Conservation (phyloP, 78 protist genomes). For the Dictyostelium firmibasis region DNA sequence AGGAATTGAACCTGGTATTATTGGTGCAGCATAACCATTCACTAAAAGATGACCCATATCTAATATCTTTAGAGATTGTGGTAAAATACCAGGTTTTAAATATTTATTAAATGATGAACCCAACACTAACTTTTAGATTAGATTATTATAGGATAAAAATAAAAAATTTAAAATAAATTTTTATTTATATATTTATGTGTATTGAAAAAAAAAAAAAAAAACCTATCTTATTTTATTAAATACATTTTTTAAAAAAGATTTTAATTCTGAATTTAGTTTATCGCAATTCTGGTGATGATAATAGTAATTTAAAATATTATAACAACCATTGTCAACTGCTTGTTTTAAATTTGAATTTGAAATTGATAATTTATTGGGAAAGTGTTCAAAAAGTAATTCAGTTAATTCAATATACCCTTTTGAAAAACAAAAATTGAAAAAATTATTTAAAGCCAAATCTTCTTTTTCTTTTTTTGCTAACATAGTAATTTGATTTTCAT, state of each 20-base stretch:
- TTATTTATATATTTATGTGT: no score
- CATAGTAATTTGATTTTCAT: no score
- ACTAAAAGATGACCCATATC: not conserved
- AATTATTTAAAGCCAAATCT: not conserved
- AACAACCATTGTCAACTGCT: not conserved
- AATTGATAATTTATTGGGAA: not conserved
- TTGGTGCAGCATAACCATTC: not conserved
- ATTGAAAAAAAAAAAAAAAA: no score
- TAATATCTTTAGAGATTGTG: not conserved
- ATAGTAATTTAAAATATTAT: not conserved
- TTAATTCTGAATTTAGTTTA: not conserved
- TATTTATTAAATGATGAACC: not conserved
- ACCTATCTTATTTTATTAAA: not conserved
- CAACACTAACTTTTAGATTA: not conserved
- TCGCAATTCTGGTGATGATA: not conserved
- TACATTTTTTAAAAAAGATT: not conserved
- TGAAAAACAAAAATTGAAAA: not conserved
- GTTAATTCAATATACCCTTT: not conserved
- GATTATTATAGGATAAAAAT: no score
- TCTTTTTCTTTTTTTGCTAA: not conserved
- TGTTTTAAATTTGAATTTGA: not conserved
- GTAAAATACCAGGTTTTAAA: conserved; percentile 13
- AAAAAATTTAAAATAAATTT: no score
- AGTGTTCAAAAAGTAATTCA: not conserved
- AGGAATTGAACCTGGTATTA: not conserved